Percentiles rank a stretch among this genome's conserved stretches.
These are phyloP conservation scores for Oryza australiensis DNA, from an alignment of 176 grass and related monocot species.

Conservation along the genomic window DNA sequence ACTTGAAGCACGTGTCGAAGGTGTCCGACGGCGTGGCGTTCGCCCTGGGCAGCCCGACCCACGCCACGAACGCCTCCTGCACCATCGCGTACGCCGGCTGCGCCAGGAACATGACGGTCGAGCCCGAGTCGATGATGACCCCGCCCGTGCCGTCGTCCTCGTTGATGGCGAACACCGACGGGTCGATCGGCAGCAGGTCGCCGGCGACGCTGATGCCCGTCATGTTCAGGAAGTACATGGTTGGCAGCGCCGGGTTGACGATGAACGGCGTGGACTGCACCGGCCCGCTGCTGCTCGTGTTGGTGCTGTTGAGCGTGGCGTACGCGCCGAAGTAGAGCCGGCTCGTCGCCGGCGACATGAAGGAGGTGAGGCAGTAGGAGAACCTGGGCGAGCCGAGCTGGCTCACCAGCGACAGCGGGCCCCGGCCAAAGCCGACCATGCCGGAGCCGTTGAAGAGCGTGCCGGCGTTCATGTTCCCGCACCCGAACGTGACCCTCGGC, in stretches of 20 bases:
- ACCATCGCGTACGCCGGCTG: slow-evolving; percentile 37
- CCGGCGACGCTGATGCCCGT: slow-evolving; percentile 54
- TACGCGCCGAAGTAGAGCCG: slow-evolving; percentile 66
- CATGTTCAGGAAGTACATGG: slow-evolving; percentile 54
- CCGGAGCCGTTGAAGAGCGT: slow-evolving; percentile 66
- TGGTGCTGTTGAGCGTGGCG: slow-evolving; percentile 49
- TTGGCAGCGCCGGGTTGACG: slow-evolving; percentile 53
- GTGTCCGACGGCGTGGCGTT: slow-evolving; percentile 18
- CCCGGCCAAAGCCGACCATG: slow-evolving; percentile 83
- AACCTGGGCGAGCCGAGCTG: slow-evolving; percentile 55
- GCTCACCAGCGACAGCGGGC: slow-evolving; percentile 58
- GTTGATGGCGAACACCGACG: slow-evolving; percentile 52
- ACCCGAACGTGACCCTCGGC: slow-evolving; percentile 57
- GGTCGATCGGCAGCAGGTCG: slow-evolving; percentile 28
- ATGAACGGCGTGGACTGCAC: slow-evolving; percentile 51
- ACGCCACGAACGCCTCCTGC: slow-evolving; percentile 26
- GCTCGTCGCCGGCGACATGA: slow-evolving; percentile 46
- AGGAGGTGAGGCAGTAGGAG: slow-evolving; percentile 82
- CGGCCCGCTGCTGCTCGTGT: slow-evolving; percentile 14
- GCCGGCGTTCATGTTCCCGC: slow-evolving; percentile 64
- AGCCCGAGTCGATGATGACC: slow-evolving; percentile 56
- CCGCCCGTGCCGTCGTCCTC: slow-evolving; percentile 56
- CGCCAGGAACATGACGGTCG: slow-evolving; percentile 42
- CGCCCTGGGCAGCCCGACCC: slow-evolving; percentile 19
- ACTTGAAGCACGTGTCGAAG: slow-evolving; percentile 56